Evolutionary conservation across 306 rosid genomes (phyloP).

Genomic region (Delonix regia): DNA sequence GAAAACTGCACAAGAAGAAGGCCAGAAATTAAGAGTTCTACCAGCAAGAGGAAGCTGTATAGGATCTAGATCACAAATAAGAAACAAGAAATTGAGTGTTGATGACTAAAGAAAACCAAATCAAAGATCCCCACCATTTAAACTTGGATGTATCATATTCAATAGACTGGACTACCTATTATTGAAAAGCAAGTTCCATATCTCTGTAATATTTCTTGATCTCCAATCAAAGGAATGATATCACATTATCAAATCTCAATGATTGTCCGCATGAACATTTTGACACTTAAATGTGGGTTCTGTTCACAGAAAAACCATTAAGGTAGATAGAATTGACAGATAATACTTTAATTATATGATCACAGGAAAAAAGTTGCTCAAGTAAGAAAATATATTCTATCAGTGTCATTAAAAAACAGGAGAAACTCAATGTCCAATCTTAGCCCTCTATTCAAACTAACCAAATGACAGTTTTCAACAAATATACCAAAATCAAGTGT

Average conservation of each 20-base stretch:
- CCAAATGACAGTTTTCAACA: constrained; percentile 25
- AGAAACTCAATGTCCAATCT: constrained; percentile 20
- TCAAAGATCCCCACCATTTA: constrained; percentile 20
- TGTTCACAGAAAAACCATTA: constrained; percentile 18
- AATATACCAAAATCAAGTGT: constrained; percentile 27
- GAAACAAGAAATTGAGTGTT: constrained; percentile 12
- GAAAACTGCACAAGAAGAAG: constrained; percentile 28
- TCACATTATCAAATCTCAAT: neutral
- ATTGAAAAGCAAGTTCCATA: constrained; percentile 29
- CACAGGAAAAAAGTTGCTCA: constrained; percentile 22
- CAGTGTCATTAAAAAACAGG: constrained; percentile 27
- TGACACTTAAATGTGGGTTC: constrained; percentile 15
- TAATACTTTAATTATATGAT: neutral
- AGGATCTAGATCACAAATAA: constrained; percentile 1
- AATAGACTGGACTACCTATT: constrained; percentile 23
- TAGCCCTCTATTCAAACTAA: constrained; percentile 26
- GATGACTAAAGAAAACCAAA: constrained; percentile 27
- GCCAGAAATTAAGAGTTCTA: neutral
- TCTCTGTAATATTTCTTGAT: neutral
- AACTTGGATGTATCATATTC: constrained; percentile 16
- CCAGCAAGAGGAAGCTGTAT: constrained; percentile 8
- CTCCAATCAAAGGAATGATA: neutral
- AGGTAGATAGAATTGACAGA: constrained; percentile 24
- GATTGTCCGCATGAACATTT: neutral
- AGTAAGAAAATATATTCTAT: constrained; percentile 15